A percentile compares a stretch with the other conserved stretches of the same genome.
phyloP scores from a whole-genome alignment of 2,329 filamentous ascomycete species.

The Curvularia eragrostidis region DNA sequence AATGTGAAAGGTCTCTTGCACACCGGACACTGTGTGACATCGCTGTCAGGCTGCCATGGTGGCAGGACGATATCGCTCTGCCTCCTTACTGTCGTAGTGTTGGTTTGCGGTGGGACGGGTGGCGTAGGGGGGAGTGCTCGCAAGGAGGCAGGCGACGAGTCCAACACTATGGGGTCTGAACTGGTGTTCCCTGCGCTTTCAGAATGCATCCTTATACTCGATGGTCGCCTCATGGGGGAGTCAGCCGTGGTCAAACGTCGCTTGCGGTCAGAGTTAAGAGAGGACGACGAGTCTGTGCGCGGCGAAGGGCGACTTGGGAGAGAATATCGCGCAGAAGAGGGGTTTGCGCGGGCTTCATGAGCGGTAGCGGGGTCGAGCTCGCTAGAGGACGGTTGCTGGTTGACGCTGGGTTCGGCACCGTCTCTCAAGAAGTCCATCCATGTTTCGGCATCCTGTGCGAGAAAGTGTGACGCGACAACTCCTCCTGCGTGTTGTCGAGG shows the following conservation, averaged over 20 bases:
- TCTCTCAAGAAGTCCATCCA: conserved; percentile 47
- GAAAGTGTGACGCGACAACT: conserved; percentile 38
- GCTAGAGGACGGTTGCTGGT: conserved; percentile 14
- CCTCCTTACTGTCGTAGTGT: conserved; percentile 23
- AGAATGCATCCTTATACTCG: conserved; percentile 34
- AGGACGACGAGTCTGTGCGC: conserved; percentile 26
- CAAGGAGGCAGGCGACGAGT: conserved; percentile 25
- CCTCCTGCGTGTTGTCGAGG: conserved; percentile 28
- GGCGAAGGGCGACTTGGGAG: conserved; percentile 31
- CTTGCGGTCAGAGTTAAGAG: conserved; percentile 44
- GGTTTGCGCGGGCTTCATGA: conserved; percentile 16
- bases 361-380: conserved; percentile 9
- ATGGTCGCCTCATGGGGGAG: conserved; percentile 39
- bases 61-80: conserved; percentile 66
- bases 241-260: conserved; percentile 46
- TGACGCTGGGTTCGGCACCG: conserved; percentile 25
- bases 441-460: conserved; percentile 42
- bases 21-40: conserved; percentile 84
- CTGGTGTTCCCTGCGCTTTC: conserved; percentile 22
- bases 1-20: conserved; percentile 81
- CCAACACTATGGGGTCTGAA: conserved; percentile 33
- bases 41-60: conserved; percentile 86
- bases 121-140: conserved; percentile 21
- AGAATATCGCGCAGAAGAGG: conserved; percentile 23
- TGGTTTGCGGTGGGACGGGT: conserved; percentile 20